Evolutionary conservation across 257 asterid genomes (phyloP), one percentile per base, ranked within the genome.

Genomic region (Solanum sparsipilum): DNA sequence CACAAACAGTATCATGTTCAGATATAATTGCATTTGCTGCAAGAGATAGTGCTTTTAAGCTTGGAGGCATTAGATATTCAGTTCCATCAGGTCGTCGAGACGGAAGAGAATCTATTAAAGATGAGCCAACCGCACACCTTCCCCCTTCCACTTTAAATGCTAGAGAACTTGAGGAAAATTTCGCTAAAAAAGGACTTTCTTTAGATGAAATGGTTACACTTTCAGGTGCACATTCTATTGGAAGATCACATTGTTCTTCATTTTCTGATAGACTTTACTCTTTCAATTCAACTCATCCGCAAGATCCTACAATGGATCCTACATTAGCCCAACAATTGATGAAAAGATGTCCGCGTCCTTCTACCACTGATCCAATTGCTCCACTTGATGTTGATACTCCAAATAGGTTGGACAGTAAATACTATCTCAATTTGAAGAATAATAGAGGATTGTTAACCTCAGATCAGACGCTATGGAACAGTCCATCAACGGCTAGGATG

Each of bases 141-240:
- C 94, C 94, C 1, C 63, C 87, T 3, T 86, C 84, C 13, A 76
- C 65, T 29, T 88, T 84, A 72, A 86, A 86, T 13, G 89, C 90
- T 27, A 1, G 13, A 8, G 91, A 91, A 20, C 90, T 91, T 1
- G 73, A 76, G 52, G 73, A 87, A 60, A 89, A 38, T 32, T 92
- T 92, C 31, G 88, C 88, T 1, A 39, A 58, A 21, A 92, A 92
- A 73, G 91, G 93, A 46, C 91, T 92, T 2, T 85, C 92, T 9
- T 6, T 46, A 1, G 90, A 91, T 31, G 93, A 90, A 4, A 88
- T 92, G 93, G 93, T 92, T 25, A 90, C 92, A 1, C 94, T 92
- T 27, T 92, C 93, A 0, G 93, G 94, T 12, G 93, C 94, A n/a
- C 93, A 92, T 70, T 91, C 93, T 31, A 84, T 92, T 25, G 93